Evolutionary conservation across 192 early-diverging fungal genomes (phyloP).

Genomic region (Fimicolochytrium jonesii): DNA sequence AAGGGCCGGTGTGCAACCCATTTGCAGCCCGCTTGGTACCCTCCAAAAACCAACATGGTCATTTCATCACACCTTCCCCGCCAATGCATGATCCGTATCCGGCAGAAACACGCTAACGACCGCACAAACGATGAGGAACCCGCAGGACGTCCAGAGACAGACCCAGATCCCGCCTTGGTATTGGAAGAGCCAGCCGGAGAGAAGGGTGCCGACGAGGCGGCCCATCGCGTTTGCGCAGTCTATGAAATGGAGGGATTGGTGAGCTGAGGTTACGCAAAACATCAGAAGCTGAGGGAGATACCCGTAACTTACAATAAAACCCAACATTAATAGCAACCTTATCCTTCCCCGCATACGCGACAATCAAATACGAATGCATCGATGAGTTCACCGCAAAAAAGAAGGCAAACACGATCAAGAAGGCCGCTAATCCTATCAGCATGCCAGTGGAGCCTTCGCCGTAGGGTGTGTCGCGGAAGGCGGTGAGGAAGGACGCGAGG

Average conservation of each 20-base stretch:
- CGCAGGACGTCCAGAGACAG: conserved; percentile 21
- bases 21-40: too few relatives aligned
- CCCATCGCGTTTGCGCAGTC: conserved; percentile 29
- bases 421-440: not conserved
- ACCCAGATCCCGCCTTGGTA: conserved; percentile 24
- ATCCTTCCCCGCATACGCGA: conserved; percentile 32
- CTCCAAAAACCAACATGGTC: too few relatives aligned
- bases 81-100: too few relatives aligned
- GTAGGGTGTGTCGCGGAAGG: not conserved
- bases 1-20: too few relatives aligned
- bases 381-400: conserved; percentile 35
- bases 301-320: conserved; percentile 36
- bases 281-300: too few relatives aligned
- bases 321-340: conserved; percentile 37
- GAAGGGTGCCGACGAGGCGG: conserved; percentile 11
- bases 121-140: conserved; percentile 12
- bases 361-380: conserved; percentile 35
- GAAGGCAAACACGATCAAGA: conserved; percentile 25
- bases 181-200: conserved; percentile 25
- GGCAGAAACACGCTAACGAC: conserved; percentile 15
- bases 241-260: not conserved
- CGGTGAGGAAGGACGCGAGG: conserved; percentile 13
- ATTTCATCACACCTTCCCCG: too few relatives aligned
- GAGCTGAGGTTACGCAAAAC: too few relatives aligned
- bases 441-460: not conserved